Percentiles rank a stretch among this genome's conserved stretches.
These are phyloP conservation scores for Lachancea fermentati DNA, from an alignment of 805 yeast species.

Conservation along the genomic window DNA sequence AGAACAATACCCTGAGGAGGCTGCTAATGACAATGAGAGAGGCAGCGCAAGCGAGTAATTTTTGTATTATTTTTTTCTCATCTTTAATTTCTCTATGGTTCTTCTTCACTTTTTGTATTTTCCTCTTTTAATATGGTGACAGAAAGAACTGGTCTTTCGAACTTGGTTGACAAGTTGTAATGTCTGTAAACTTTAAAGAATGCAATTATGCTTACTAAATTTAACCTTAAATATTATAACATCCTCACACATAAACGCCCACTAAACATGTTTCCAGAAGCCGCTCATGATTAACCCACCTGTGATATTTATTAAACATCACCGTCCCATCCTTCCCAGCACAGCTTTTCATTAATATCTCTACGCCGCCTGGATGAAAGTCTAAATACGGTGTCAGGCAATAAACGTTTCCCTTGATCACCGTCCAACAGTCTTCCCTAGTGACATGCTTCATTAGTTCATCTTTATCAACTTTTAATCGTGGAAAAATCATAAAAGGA, in stretches of 20 bases:
- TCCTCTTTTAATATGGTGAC: background rate
- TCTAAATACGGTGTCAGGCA: conserved; percentile 77
- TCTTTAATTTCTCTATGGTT: conserved; percentile 1
- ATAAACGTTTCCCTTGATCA: conserved; percentile 72
- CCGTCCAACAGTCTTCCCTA: conserved; percentile 79
- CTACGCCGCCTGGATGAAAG: conserved; percentile 92
- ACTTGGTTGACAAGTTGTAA: background rate
- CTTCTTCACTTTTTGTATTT: conserved; percentile 2
- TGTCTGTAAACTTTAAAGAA: background rate
- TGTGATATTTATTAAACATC: conserved; percentile 65
- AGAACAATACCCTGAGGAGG: conserved; percentile 30
- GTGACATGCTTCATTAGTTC: conserved; percentile 56
- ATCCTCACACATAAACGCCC: conserved; percentile 44
- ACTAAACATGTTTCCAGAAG: conserved; percentile 73
- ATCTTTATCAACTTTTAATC: conserved; percentile 48
- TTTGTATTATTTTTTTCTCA: background rate
- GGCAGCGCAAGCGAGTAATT: conserved; percentile 1
- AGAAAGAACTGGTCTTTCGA: background rate
- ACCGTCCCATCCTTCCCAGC: conserved; percentile 83
- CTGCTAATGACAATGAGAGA: conserved; percentile 8
- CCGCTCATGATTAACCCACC: conserved; percentile 82
- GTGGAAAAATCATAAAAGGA: conserved; percentile 30
- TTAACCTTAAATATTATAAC: no score
- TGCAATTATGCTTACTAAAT: background rate
- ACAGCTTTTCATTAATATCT: conserved; percentile 58